phyloP scores from a whole-genome alignment of 148 eudicot species.

The Cornus kousa region DNA sequence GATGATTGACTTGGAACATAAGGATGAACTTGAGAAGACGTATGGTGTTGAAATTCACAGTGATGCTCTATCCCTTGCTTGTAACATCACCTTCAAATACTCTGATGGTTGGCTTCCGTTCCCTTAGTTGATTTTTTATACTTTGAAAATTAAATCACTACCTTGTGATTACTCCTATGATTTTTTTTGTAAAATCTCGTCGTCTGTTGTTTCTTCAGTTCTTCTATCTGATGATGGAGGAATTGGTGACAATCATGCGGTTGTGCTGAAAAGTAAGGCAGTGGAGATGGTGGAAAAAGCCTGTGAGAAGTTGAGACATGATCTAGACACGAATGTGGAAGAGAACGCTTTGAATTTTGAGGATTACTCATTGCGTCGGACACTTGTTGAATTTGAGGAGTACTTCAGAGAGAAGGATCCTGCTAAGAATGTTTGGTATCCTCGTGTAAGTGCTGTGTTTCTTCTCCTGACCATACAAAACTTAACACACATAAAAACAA shows the following conservation, averaged over 20 bases:
- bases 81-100: background rate
- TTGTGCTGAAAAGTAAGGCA: background rate
- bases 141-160: too few species aligned
- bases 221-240: background rate
- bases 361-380: background rate
- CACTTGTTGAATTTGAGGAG: background rate
- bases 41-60: slow-evolving; percentile 1
- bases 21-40: background rate
- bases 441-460: background rate
- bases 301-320: background rate
- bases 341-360: background rate
- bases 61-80: background rate
- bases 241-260: background rate
- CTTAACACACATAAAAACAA: too few species aligned
- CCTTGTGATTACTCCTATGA: too few species aligned
- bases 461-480: background rate
- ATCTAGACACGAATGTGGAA: background rate
- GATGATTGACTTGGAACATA: background rate
- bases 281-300: background rate
- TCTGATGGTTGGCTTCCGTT: background rate
- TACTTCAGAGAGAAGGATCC: background rate
- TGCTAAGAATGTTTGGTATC: background rate
- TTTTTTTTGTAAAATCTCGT: too few species aligned
- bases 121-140: background rate
- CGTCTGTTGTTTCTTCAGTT: background rate